phyloP scores from a whole-genome alignment of 805 yeast genomes.

The Barnettozyma wickerhamii region DNA sequence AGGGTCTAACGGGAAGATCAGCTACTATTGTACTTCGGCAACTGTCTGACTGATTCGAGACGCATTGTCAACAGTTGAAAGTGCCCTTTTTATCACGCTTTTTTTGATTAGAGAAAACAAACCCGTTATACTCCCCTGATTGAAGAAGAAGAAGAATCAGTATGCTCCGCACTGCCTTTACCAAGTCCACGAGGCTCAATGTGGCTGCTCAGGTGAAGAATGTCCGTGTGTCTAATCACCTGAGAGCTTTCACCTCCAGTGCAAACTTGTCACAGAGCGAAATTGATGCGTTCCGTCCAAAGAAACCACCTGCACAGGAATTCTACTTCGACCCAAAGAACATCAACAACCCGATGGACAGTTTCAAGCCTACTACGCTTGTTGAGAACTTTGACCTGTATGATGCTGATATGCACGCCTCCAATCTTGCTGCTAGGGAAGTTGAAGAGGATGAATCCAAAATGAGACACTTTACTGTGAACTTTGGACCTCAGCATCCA shows the following conservation, averaged over 20 bases:
- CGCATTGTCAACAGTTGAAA: no score
- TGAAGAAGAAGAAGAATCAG: no score
- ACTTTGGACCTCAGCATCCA: slow-evolving; percentile 93
- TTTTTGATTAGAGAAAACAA: no score
- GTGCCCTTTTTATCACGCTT: no score
- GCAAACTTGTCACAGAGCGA: slow-evolving; percentile 12
- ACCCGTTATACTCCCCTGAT: no score
- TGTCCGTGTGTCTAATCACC: not conserved
- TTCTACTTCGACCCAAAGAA: slow-evolving; percentile 17
- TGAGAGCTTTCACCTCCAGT: slow-evolving; percentile 6
- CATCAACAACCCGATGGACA: slow-evolving; percentile 40
- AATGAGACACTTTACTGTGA: slow-evolving; percentile 83
- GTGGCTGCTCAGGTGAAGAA: not conserved
- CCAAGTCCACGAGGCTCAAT: slow-evolving; percentile 5
- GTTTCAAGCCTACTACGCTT: slow-evolving; percentile 25
- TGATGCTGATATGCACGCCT: slow-evolving; percentile 32
- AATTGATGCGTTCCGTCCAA: slow-evolving; percentile 21
- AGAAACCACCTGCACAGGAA: slow-evolving; percentile 15
- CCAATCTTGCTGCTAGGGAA: slow-evolving; percentile 26
- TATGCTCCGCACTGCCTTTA: slow-evolving; percentile 7
- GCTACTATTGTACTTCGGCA: no score
- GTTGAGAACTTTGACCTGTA: slow-evolving; percentile 29
- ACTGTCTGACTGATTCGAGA: no score
- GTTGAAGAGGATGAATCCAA: slow-evolving; percentile 29
- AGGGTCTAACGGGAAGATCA: no score